phyloP scores from a whole-genome alignment of 1,284 basidiomycete species.

The Boletus coffeatus region DNA sequence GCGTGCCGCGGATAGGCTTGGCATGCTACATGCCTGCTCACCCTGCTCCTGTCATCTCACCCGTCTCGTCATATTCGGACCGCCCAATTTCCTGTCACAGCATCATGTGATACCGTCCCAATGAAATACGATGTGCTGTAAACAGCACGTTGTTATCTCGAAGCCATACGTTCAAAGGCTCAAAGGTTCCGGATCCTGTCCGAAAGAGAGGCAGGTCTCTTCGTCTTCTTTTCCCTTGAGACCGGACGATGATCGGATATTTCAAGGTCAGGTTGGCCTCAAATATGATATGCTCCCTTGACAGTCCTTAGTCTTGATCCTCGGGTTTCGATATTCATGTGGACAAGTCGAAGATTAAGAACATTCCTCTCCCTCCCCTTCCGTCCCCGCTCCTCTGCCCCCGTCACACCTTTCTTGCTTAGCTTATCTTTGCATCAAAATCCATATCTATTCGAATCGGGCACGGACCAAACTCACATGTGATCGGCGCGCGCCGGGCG shows the following conservation, averaged over 20 bases:
- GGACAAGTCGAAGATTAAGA: conserved; percentile 18
- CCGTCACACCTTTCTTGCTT: conserved; percentile 86
- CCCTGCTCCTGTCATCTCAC: conserved; percentile 26
- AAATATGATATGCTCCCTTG: conserved; percentile 20
- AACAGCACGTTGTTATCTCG: conserved; percentile 73
- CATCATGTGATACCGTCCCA: conserved; percentile 40
- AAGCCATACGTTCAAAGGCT: conserved; percentile 49
- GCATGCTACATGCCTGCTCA: too few species aligned
- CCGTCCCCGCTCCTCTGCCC: conserved; percentile 83
- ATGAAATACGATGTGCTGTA: conserved; percentile 67
- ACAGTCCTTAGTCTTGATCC: not conserved
- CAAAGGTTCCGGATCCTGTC: conserved; percentile 56
- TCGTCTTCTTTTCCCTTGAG: conserved; percentile 37
- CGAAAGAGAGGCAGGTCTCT: conserved; percentile 37
- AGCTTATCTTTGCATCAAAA: conserved; percentile 91
- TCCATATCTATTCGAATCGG: conserved; percentile 84
- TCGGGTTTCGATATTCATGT: conserved; percentile 10
- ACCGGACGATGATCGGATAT: conserved; percentile 41
- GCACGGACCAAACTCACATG: conserved; percentile 77
- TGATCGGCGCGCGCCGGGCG: too few species aligned
- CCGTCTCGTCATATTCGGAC: conserved; percentile 18
- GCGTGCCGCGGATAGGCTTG: too few species aligned
- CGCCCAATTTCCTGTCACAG: conserved; percentile 17
- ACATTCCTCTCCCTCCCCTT: conserved; percentile 40
- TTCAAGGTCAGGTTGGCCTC: conserved; percentile 37